Conservation (phyloP, 2,329 filamentous ascomycete species). For the Arthroderma sp. region DNA sequence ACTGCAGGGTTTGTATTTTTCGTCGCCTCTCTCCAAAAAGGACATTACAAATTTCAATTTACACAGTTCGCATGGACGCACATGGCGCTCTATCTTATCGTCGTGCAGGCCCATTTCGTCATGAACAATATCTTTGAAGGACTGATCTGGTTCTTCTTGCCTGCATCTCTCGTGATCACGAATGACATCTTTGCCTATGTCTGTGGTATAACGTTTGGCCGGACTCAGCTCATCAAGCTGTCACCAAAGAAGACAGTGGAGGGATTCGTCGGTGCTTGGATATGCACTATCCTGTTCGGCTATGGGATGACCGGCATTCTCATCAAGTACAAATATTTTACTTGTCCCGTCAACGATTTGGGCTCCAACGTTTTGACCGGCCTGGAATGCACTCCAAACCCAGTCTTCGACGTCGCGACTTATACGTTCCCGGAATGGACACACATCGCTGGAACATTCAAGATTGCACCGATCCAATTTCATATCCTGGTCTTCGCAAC, state of each 20-base stretch:
- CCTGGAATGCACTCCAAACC: conserved; percentile 78
- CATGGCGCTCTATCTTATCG: conserved; percentile 96
- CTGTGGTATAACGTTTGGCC: conserved; percentile 90
- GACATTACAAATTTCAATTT: conserved; percentile 97
- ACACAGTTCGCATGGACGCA: conserved; percentile 99
- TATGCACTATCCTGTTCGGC: conserved; percentile 83
- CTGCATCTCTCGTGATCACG: conserved; percentile 85
- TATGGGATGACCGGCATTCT: conserved; percentile 70
- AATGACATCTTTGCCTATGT: conserved; percentile 99
- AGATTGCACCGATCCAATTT: conserved; percentile 77
- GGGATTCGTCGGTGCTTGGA: conserved; percentile 89
- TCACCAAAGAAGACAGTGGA: conserved; percentile 99
- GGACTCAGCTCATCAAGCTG: conserved; percentile 92
- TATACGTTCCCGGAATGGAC: conserved; percentile 63
- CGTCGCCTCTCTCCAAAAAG: conserved; percentile 83
- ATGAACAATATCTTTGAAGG: conserved; percentile 99
- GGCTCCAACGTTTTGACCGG: conserved; percentile 88
- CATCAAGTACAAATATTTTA: conserved; percentile 90
- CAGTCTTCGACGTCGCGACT: conserved; percentile 68
- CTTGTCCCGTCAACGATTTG: conserved; percentile 92
- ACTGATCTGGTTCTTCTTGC: conserved; percentile 99
- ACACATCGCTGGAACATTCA: conserved; percentile 58
- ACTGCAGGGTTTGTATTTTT: conserved; percentile 87
- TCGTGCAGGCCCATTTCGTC: conserved; percentile 95
- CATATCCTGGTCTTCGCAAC: conserved; percentile 82